Evolutionary conservation across 805 yeast genomes (phyloP), one percentile per base, ranked within the genome.

Genomic region (Saccharomycopsis microspora): DNA sequence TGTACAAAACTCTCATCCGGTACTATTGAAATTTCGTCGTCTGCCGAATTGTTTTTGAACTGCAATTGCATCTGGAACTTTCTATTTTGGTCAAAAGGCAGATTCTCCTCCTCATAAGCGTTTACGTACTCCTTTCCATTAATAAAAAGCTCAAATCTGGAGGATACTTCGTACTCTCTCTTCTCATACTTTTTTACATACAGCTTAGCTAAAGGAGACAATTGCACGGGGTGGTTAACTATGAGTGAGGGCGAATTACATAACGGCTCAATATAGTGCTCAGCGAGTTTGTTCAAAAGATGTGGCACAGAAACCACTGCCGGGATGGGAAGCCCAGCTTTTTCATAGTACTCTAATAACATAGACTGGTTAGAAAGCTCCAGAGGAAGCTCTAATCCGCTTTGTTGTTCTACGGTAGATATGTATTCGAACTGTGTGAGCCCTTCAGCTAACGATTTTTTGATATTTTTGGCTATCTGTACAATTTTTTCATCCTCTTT

Each of bases 31-130:
- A 49, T 41, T 51, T 87, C 96, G 4, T 59, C 56, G 57, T 85
- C 94, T 3, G 71, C 64, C 48, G 59, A 74, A 5, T 67, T 65
- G 1, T 61, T 64, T 45, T 75, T 75, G 34, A 73, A 64, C 3
- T 54, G 49, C 41, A 73, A 75, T 58, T 90, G 97, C 3, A 60
- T 53, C 49, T 64, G 53, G 58, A 90, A 85, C 56, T 88, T 88
- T 2, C 51, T 54, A 4, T 64, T 58, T 61, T 93, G 99, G 32
- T 67, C 70, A 50, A 71, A 71, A 0, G 98, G 98, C 39, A 82
- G 78, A 63, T 93, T 93, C 59, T 93, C 97, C 63, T 93, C 99
- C 56, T 93, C 98, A 60, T 93, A 93, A 0, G 97, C 95, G 61
- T 93, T 93, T 30, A 82, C 84, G 53, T 80, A 81, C 63, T 93